A percentile compares a stretch with the other conserved stretches of the same genome.
phyloP scores from a whole-genome alignment of 2,329 filamentous ascomycete species.

The Cytospora piceicola region DNA sequence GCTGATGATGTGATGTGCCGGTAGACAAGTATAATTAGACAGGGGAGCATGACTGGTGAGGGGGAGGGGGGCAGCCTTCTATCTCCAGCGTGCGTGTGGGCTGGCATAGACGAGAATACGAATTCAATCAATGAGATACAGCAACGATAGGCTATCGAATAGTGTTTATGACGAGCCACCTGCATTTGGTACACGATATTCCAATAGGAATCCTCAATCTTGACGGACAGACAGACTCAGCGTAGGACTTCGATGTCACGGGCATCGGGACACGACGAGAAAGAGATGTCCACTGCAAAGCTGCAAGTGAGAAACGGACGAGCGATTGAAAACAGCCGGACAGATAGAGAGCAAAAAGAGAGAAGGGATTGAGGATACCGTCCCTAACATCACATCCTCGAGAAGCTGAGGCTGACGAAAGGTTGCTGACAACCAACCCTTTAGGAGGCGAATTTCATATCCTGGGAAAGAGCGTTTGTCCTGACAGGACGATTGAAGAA shows the following conservation, averaged over 20 bases:
- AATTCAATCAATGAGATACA: neutral
- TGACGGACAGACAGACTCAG: neutral
- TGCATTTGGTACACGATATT: neutral
- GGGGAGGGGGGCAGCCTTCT: neutral
- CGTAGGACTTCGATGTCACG: neutral
- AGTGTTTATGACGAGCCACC: neutral
- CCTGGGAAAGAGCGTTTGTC: too few relatives aligned
- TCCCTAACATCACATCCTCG: too few relatives aligned
- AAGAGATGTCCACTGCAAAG: neutral
- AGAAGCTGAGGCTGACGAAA: too few relatives aligned
- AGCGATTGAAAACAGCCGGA: too few relatives aligned
- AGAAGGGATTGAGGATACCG: too few relatives aligned
- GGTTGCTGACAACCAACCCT: too few relatives aligned
- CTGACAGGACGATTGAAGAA: neutral
- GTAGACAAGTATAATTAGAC: neutral
- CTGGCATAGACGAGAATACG: neutral
- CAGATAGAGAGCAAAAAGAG: too few relatives aligned
- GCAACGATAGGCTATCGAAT: neutral
- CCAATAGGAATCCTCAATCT: neutral
- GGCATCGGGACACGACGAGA: neutral
- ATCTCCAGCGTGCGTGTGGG: neutral
- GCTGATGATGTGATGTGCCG: neutral
- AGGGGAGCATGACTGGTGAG: neutral
- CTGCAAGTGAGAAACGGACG: too few relatives aligned
- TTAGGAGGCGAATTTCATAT: too few relatives aligned